Conservation (phyloP, 2,329 filamentous ascomycete genomes). For the Colletotrichum zoysiae region DNA sequence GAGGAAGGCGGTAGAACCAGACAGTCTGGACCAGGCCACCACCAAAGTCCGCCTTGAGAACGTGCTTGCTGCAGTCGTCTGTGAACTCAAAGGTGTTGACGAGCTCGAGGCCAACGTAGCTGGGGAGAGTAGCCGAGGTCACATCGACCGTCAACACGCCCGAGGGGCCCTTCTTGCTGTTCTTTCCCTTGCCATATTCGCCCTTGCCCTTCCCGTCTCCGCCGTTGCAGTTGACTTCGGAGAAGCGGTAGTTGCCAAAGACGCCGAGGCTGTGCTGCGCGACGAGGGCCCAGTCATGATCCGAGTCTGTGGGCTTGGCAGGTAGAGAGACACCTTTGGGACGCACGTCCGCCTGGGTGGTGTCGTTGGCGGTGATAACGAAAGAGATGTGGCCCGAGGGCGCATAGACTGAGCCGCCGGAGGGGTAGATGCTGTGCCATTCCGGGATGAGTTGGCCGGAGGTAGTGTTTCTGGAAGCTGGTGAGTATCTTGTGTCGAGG, state of each 20-base stretch:
- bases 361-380: conserved; percentile 32
- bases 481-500: background rate
- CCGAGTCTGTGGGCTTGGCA: conserved; percentile 11
- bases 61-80: conserved; percentile 23
- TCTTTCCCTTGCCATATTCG: background rate
- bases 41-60: conserved; percentile 26
- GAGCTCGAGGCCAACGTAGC: conserved; percentile 23
- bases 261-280: conserved; percentile 30
- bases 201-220: background rate
- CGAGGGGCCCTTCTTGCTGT: conserved; percentile 8
- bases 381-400: conserved; percentile 23
- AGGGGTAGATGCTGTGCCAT: conserved; percentile 34
- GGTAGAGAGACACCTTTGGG: conserved; percentile 16
- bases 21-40: conserved; percentile 8
- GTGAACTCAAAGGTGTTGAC: conserved; percentile 26
- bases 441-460: conserved; percentile 22
- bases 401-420: conserved; percentile 17
- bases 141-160: conserved; percentile 21
- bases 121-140: conserved; percentile 27
- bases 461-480: background rate
- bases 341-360: conserved; percentile 23
- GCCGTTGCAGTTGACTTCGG: conserved; percentile 6
- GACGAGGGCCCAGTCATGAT: conserved; percentile 20
- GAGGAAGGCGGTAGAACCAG: conserved; percentile 22
- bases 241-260: conserved; percentile 13